Evolutionary conservation across 1,139 yeast genomes (phyloP).

Genomic region (Yamadazyma blattariae): DNA sequence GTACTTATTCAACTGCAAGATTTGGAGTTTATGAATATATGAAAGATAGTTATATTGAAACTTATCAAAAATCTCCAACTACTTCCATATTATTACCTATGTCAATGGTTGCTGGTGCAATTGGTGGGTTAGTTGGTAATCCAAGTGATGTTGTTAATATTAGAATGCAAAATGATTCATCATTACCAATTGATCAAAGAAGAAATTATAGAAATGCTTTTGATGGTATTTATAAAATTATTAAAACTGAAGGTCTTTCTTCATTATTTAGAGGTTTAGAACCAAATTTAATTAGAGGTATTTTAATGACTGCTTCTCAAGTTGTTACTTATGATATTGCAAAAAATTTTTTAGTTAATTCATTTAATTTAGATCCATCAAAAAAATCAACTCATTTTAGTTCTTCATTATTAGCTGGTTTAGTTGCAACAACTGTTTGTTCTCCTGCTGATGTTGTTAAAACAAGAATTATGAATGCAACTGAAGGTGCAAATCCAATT

Average conservation of each 20-base stretch:
- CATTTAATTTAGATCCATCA: conserved; percentile 52
- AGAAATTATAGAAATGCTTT: conserved; percentile 77
- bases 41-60: conserved; percentile 52
- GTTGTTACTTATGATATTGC: conserved; percentile 85
- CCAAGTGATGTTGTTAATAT: conserved; percentile 88
- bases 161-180: conserved; percentile 86
- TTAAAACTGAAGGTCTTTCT: conserved; percentile 57
- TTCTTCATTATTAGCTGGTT: conserved; percentile 75
- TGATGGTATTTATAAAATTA: conserved; percentile 66
- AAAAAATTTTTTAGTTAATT: conserved; percentile 55
- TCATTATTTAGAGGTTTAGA: conserved; percentile 71
- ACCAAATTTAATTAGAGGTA: conserved; percentile 79
- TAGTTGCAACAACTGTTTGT: conserved; percentile 87
- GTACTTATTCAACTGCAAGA: conserved; percentile 82
- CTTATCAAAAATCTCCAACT: conserved; percentile 31
- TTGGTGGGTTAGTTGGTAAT: conserved; percentile 84
- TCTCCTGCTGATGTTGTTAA: conserved; percentile 92
- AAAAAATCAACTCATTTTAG: conserved; percentile 72
- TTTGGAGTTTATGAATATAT: conserved; percentile 80
- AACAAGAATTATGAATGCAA: conserved; percentile 79
- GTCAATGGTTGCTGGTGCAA: conserved; percentile 80
- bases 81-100: conserved; percentile 58
- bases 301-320: conserved; percentile 88
- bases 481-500: conserved; percentile 49
- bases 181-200: conserved; percentile 62